These are phyloP conservation scores for Aspergillus saccharolyticus DNA, from an alignment of 495 filamentous ascomycete species.

Conservation along the genomic window DNA sequence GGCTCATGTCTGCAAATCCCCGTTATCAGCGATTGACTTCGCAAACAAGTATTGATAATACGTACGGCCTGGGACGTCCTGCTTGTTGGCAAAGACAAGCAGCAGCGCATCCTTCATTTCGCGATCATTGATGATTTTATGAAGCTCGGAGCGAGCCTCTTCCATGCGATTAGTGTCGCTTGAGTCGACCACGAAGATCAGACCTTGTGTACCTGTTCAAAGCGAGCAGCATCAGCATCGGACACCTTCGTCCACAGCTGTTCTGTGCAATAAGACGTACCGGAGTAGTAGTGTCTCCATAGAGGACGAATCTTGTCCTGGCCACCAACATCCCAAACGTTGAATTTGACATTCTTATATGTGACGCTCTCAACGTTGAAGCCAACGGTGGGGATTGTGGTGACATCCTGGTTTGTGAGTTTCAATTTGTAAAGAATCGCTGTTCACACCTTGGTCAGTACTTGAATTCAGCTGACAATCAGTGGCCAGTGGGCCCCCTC, in stretches of 20 bases:
- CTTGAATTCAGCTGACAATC: neutral
- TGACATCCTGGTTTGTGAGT: slow-evolving; percentile 88
- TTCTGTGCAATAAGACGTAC: slow-evolving; percentile 39
- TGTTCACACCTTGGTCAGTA: slow-evolving; percentile 22
- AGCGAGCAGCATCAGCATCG: slow-evolving; percentile 4
- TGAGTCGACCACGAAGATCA: slow-evolving; percentile 97
- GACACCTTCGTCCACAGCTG: neutral
- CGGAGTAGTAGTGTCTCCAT: slow-evolving; percentile 98
- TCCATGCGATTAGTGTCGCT: slow-evolving; percentile 80
- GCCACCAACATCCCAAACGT: slow-evolving; percentile 98
- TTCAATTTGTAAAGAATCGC: slow-evolving; percentile 99
- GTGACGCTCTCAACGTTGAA: slow-evolving; percentile 99
- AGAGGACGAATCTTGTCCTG: slow-evolving; percentile 98
- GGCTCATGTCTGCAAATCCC: slow-evolving; percentile 64
- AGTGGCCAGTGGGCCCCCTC: slow-evolving; percentile 21
- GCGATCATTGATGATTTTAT: slow-evolving; percentile 92
- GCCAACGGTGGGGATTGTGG: slow-evolving; percentile 97
- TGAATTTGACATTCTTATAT: slow-evolving; percentile 99
- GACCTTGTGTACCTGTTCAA: slow-evolving; percentile 75
- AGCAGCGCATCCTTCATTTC: slow-evolving; percentile 97
- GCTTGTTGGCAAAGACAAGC: slow-evolving; percentile 97
- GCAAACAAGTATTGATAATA: slow-evolving; percentile 8
- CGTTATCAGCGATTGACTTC: slow-evolving; percentile 13
- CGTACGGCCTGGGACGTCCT: slow-evolving; percentile 83
- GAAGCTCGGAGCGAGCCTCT: slow-evolving; percentile 83